Evolutionary conservation across 2,329 filamentous ascomycete species (phyloP).

Genomic region (Pseudopithomyces chartarum): DNA sequence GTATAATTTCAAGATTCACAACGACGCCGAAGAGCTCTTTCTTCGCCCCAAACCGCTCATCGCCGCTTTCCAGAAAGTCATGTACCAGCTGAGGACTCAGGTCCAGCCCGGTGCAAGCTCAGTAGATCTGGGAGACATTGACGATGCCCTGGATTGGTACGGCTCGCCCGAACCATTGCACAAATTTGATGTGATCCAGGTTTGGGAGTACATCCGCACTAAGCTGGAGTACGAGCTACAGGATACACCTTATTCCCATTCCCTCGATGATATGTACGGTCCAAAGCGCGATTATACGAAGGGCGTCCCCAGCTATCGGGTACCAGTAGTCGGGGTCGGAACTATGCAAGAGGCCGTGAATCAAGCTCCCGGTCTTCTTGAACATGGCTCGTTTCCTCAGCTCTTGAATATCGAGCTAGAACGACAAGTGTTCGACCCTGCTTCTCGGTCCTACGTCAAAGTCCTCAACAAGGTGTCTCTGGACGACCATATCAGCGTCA

Average conservation of each 20-base stretch:
- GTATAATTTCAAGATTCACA: constrained; percentile 54
- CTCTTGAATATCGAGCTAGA: constrained; percentile 61
- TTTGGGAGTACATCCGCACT: constrained; percentile 59
- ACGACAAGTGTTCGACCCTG: constrained; percentile 61
- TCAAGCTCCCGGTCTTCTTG: constrained; percentile 30
- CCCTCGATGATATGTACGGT: constrained; percentile 56
- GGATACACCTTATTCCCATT: constrained; percentile 48
- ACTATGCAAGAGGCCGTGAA: constrained; percentile 51
- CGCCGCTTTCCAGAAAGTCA: constrained; percentile 56
- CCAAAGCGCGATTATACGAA: constrained; percentile 34
- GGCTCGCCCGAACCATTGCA: constrained; percentile 43
- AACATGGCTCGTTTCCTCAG: constrained; percentile 47
- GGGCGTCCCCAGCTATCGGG: constrained; percentile 44
- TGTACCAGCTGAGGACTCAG: constrained; percentile 55
- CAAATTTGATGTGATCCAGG: constrained; percentile 58
- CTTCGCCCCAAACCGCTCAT: constrained; percentile 57
- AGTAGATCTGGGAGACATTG: constrained; percentile 41
- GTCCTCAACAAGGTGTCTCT: constrained; percentile 61
- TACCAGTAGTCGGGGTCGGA: constrained; percentile 39
- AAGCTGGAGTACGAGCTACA: constrained; percentile 59
- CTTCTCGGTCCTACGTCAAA: constrained; percentile 61
- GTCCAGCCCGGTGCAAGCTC: constrained; percentile 44
- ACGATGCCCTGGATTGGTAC: constrained; percentile 48
- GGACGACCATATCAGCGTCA: constrained; percentile 59
- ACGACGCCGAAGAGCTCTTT: constrained; percentile 52